Conservation (phyloP, 2,329 filamentous ascomycete genomes). For the Pseudopithomyces maydicus region DNA sequence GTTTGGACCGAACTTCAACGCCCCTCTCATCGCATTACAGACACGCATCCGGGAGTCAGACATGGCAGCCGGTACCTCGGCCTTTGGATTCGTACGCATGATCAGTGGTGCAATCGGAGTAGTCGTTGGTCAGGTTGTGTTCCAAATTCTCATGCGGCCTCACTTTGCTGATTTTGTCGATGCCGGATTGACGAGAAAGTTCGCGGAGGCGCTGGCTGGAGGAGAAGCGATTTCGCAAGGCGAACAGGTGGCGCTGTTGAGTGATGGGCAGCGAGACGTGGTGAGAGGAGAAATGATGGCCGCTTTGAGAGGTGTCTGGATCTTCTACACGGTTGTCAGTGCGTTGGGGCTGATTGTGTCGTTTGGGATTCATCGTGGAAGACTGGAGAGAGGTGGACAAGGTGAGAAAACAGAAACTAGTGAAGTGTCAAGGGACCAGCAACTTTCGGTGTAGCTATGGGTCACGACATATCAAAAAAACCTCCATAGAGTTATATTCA, state of each 20-base stretch:
- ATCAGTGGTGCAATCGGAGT: conserved; percentile 54
- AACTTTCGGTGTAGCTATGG: neutral
- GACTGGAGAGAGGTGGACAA: conserved; percentile 14
- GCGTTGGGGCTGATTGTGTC: conserved; percentile 35
- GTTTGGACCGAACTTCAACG: conserved; percentile 60
- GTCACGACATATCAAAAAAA: neutral
- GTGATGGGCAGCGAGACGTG: conserved; percentile 37
- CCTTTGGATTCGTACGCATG: conserved; percentile 55
- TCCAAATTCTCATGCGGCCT: conserved; percentile 62
- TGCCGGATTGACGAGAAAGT: conserved; percentile 21
- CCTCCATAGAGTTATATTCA: too few species aligned
- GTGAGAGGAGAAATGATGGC: conserved; percentile 50
- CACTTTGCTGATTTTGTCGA: conserved; percentile 32
- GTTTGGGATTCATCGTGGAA: conserved; percentile 41
- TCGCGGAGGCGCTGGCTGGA: conserved; percentile 31
- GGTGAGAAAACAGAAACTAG: neutral
- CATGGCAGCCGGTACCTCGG: conserved; percentile 57
- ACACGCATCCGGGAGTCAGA: conserved; percentile 59
- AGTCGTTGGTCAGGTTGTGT: conserved; percentile 57
- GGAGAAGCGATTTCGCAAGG: conserved; percentile 42
- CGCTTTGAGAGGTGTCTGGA: conserved; percentile 56
- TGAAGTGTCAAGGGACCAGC: neutral
- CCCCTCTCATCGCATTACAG: conserved; percentile 62
- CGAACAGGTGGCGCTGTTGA: conserved; percentile 22
- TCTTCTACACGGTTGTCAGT: conserved; percentile 54